Evolutionary conservation across 768 basidiomycete species (phyloP).

Genomic region (Leccinum disarticulatum): DNA sequence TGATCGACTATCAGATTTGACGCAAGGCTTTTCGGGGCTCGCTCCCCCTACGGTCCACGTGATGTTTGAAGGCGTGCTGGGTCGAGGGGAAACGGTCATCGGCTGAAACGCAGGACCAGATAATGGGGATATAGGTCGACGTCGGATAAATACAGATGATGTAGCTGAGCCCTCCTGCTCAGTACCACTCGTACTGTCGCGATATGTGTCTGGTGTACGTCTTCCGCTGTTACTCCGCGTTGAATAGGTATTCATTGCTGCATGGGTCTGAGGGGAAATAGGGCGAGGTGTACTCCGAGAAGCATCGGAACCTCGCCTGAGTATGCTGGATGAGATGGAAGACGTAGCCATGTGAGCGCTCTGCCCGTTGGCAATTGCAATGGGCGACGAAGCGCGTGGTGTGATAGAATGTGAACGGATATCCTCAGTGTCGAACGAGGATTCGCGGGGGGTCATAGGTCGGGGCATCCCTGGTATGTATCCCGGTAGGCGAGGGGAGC

Average conservation of each 20-base stretch:
- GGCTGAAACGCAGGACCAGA: conserved; percentile 61
- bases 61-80: conserved; percentile 70
- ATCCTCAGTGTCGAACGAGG: conserved; percentile 64
- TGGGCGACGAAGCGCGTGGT: conserved; percentile 74
- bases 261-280: conserved; percentile 43
- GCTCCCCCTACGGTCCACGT: conserved; percentile 57
- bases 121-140: conserved; percentile 73
- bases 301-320: conserved; percentile 57
- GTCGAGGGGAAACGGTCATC: conserved; percentile 51
- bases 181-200: conserved; percentile 36
- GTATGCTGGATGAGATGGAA: conserved; percentile 37
- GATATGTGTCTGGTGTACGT: conserved; percentile 57
- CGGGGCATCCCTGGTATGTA: conserved; percentile 90
- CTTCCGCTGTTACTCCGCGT: conserved; percentile 64
- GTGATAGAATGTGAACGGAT: conserved; percentile 69
- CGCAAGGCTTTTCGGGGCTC: conserved; percentile 33
- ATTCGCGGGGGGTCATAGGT: conserved; percentile 85
- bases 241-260: conserved; percentile 46
- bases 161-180: conserved; percentile 45
- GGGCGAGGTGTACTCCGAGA: conserved; percentile 50
- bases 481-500: conserved; percentile 66
- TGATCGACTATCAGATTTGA: conserved; percentile 30
- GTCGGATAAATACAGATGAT: conserved; percentile 54
- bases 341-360: conserved; percentile 37
- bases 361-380: conserved; percentile 37